Base-by-base conservation (phyloP, 176 grass and related monocot species). In the Lolium perenne region DNA sequence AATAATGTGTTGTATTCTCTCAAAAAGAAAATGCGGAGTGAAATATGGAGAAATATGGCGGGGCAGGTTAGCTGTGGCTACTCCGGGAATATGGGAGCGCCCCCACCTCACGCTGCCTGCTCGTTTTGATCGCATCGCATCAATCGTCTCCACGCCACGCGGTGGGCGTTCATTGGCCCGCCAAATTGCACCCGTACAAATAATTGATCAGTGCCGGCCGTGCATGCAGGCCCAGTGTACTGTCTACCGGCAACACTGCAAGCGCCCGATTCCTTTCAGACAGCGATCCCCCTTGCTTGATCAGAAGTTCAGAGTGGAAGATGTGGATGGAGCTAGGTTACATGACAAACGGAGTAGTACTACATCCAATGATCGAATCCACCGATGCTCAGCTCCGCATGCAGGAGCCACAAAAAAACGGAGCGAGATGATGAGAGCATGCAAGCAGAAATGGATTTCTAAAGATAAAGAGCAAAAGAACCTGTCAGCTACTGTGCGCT, bases 21-120 rank as follows among this genome's bases (percentile, higher is more conserved):
- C 3, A 43, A 43, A 43, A 43, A 43, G 7, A 43, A 43, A 43
- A 35, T 35, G 32, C 32, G 32, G 32, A 35, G 35, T 20, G 17
- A 47, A 8, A 32, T 29, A 29, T 29, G 26, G 26, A n/a, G n/a
- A n/a, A n/a, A n/a, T 20, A 47, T 17, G 69, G 10, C 79, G 4
- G 77, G 8, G 8, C 32, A 58, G 5, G 53, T 51, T 53, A 82
- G 63, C 8, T 10, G 12, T 9, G 81, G 58, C 48, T 10, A 40
- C 80, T 87, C 85, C 89, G 4, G 89, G 68, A 84, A 81, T 45
- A 61, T 23, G 75, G 89, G 89, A 91, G 15, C 5, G 75, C 1
- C 38, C 5, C 8, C 80, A 53, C 23, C 46, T 49, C 74, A 7
- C 49, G 2, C 62, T 47, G 63, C 83, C 76, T 69, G 60, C 11